Evolutionary conservation across 1,139 yeast genomes (phyloP).

Genomic region (Kodamaea anthophila): DNA sequence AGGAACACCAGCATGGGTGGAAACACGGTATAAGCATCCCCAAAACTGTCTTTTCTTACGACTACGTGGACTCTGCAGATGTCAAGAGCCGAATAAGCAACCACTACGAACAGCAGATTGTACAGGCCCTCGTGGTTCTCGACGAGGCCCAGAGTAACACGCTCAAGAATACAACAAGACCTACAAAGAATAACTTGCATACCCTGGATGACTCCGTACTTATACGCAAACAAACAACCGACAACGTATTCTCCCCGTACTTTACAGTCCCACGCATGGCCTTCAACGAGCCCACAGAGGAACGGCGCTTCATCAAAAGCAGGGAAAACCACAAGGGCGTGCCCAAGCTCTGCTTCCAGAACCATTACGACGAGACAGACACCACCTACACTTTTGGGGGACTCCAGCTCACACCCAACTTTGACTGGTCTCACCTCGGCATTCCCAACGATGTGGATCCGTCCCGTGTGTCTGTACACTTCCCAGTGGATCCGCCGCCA

Average conservation of each 20-base stretch:
- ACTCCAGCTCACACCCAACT: constrained; percentile 15
- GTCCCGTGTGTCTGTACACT: constrained; percentile 29
- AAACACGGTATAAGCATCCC: constrained; percentile 26
- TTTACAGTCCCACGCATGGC: constrained; percentile 25
- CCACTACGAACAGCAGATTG: constrained; percentile 17
- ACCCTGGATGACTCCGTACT: constrained; percentile 9
- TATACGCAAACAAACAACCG: constrained; percentile 11
- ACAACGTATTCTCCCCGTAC: constrained; percentile 27
- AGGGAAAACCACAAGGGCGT: constrained; percentile 12
- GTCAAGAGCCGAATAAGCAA: constrained; percentile 15
- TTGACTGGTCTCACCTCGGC: constrained; percentile 26
- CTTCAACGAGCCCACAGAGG: constrained; percentile 17
- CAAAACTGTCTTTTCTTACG: constrained; percentile 22
- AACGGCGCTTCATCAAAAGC: constrained; percentile 5
- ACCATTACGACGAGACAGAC: constrained; percentile 29
- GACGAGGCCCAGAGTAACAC: constrained; percentile 13
- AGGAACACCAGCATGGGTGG: constrained; percentile 16
- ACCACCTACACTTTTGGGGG: constrained; percentile 38
- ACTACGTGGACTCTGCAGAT: constrained; percentile 11
- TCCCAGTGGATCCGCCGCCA: constrained; percentile 39
- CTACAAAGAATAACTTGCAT: background rate
- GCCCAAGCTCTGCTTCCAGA: constrained; percentile 30
- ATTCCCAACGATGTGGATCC: constrained; percentile 29
- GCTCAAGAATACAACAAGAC: background rate
- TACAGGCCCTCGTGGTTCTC: constrained; percentile 22